Evolutionary conservation across 305 asterid genomes (phyloP).

Genomic region (Petunia hybrid): DNA sequence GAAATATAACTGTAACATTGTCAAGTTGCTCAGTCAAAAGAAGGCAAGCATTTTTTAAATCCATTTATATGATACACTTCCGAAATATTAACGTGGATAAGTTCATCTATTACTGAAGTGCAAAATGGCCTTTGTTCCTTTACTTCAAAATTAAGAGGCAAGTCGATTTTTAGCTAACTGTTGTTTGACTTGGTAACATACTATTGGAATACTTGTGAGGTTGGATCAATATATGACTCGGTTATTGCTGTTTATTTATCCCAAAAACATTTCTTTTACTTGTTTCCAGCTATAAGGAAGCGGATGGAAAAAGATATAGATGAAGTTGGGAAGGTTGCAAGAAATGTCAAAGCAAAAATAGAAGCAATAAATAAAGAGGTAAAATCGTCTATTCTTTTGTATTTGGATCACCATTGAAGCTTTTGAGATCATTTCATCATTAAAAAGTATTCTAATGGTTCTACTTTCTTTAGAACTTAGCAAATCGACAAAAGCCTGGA

Average conservation of each 20-base stretch:
- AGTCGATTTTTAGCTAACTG: neutral
- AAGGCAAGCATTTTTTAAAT: neutral
- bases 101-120: neutral
- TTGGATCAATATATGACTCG: neutral
- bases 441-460: conserved; percentile 31
- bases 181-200: neutral
- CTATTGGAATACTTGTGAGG: neutral
- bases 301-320: conserved; percentile 89
- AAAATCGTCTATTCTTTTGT: conserved; percentile 35
- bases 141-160: neutral
- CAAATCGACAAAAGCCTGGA: conserved; percentile 82
- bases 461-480: conserved; percentile 59
- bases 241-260: neutral
- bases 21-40: conserved; percentile 21
- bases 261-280: neutral
- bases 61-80: neutral
- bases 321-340: conserved; percentile 86
- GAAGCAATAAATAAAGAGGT: conserved; percentile 78
- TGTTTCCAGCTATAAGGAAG: conserved; percentile 76
- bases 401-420: neutral
- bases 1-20: neutral
- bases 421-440: conserved; percentile 11
- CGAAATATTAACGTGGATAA: neutral
- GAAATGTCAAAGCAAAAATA: conserved; percentile 67
- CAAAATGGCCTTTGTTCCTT: neutral